Evolutionary conservation across 2,329 filamentous ascomycete genomes (phyloP).

Genomic region (Rutstroemia sp.): DNA sequence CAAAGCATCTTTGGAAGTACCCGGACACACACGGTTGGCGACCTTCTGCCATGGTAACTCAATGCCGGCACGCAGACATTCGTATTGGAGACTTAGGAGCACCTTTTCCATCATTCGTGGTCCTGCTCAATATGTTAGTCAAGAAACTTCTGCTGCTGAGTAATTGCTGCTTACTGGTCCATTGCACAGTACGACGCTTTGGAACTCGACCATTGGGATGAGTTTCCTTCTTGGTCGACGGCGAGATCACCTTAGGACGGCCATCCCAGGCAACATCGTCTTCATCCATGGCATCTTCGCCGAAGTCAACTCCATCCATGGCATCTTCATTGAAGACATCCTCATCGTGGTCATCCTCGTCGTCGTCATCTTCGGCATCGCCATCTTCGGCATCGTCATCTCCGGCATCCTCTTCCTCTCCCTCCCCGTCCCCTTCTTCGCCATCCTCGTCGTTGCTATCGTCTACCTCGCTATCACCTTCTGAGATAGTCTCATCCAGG

Average conservation of each 20-base stretch:
- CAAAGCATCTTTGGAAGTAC: slow-evolving; percentile 18
- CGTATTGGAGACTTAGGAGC: slow-evolving; percentile 35
- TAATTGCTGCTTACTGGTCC: slow-evolving; percentile 34
- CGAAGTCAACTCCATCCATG: neutral
- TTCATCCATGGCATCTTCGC: neutral
- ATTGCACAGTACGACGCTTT: slow-evolving; percentile 36
- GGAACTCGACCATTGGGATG: slow-evolving; percentile 28
- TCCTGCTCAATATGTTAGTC: too few species aligned
- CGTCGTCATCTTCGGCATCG: too few species aligned
- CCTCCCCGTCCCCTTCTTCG: too few species aligned
- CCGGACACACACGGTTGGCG: slow-evolving; percentile 23
- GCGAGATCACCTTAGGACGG: neutral
- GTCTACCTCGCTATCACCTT: too few species aligned
- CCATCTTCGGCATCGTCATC: too few species aligned
- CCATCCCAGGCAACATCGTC: neutral
- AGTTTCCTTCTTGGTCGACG: neutral
- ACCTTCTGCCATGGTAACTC: slow-evolving; percentile 23
- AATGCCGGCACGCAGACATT: slow-evolving; percentile 23
- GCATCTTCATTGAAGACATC: neutral
- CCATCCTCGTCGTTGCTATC: too few species aligned
- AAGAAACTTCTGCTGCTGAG: neutral
- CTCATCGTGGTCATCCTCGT: neutral
- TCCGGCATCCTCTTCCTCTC: too few species aligned
- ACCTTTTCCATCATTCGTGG: slow-evolving; percentile 39
- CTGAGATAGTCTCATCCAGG: too few species aligned